A percentile compares a stretch with the other conserved stretches of the same genome.
Evolutionary conservation across 177 flowering plant species (phyloP).

Genomic region (Vitis hybrid): DNA sequence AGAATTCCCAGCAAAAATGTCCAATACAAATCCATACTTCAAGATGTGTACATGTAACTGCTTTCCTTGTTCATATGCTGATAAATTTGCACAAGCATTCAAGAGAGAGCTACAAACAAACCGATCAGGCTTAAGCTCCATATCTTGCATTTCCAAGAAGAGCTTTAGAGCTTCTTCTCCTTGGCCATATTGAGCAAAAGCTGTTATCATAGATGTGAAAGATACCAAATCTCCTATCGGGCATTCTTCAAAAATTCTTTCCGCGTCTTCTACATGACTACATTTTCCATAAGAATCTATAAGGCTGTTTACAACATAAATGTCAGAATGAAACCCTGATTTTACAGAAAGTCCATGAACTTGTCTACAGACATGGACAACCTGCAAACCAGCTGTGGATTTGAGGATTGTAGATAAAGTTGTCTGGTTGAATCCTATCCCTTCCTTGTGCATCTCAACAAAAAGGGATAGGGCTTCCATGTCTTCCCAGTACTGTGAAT

Average conservation of each 20-base stretch:
- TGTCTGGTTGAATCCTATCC: slow-evolving; percentile 53
- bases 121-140: slow-evolving; percentile 51
- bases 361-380: slow-evolving; percentile 32
- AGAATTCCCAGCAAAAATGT: slow-evolving; percentile 62
- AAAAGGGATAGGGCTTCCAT: slow-evolving; percentile 47
- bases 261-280: slow-evolving; percentile 43
- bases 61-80: slow-evolving; percentile 84
- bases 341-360: slow-evolving; percentile 52
- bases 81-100: slow-evolving; percentile 70
- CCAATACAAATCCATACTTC: slow-evolving; percentile 59
- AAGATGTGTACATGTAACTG: slow-evolving; percentile 68
- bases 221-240: slow-evolving; percentile 47
- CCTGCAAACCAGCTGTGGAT: slow-evolving; percentile 49
- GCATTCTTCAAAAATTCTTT: slow-evolving; percentile 48
- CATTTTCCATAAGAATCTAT: slow-evolving; percentile 74
- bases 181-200: slow-evolving; percentile 60
- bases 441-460: slow-evolving; percentile 31
- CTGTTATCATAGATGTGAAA: slow-evolving; percentile 68
- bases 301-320: slow-evolving; percentile 57
- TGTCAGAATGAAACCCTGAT: slow-evolving; percentile 48
- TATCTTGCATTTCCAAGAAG: slow-evolving; percentile 43
- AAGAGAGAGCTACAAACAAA: slow-evolving; percentile 66
- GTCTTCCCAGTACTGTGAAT: slow-evolving; percentile 47
- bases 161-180: slow-evolving; percentile 79
- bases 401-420: slow-evolving; percentile 60